Conservation (phyloP, 371 early-diverging fungal species). For the Mortierella sp. region DNA sequence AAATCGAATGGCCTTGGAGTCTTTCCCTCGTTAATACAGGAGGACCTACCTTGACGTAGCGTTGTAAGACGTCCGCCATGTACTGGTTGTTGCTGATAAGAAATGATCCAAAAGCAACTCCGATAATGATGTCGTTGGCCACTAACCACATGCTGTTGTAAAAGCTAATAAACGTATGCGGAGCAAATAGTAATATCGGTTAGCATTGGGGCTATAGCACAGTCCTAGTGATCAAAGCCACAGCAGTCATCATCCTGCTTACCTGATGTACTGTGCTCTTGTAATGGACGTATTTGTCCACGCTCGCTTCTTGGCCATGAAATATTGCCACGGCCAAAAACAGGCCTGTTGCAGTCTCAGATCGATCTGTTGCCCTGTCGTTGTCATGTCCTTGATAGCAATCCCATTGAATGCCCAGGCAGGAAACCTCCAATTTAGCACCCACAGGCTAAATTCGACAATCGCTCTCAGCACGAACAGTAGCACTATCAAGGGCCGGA, state of each 20-base stretch:
- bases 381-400: conserved; percentile 74
- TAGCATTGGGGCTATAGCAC: not conserved
- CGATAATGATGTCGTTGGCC: conserved; percentile 93
- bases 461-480: conserved; percentile 63
- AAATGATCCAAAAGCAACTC: conserved; percentile 84
- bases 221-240: not conserved
- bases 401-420: conserved; percentile 71
- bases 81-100: conserved; percentile 73
- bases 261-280: conserved; percentile 89
- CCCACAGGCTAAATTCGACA: conserved; percentile 66
- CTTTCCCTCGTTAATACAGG: too few relatives aligned
- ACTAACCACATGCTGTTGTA: conserved; percentile 97
- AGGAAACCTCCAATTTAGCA: conserved; percentile 69
- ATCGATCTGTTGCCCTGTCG: conserved; percentile 86
- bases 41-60: conserved; percentile 48
- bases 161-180: conserved; percentile 68
- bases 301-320: conserved; percentile 69
- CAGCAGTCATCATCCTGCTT: not conserved
- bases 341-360: conserved; percentile 83
- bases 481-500: conserved; percentile 59
- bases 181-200: not conserved
- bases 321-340: conserved; percentile 89
- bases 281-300: conserved; percentile 79
- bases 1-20: too few relatives aligned
- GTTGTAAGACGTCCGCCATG: conserved; percentile 70